Evolutionary conservation across 2,329 filamentous ascomycete genomes (phyloP).

Genomic region (Colletotrichum neosansevieriae): DNA sequence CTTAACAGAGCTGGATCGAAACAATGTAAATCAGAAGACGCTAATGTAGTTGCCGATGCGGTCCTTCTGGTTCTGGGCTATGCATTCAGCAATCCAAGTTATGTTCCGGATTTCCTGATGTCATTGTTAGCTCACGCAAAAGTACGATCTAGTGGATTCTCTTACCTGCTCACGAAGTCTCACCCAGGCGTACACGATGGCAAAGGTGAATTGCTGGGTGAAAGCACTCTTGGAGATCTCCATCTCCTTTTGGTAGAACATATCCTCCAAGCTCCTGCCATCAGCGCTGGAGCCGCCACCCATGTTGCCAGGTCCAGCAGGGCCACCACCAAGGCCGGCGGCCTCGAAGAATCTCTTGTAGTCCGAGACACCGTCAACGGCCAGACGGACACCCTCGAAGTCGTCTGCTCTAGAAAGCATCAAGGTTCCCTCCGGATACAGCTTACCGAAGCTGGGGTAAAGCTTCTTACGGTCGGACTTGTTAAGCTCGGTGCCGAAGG

Average conservation of each 20-base stretch:
- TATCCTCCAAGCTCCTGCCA: slow-evolving; percentile 91
- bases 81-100: slow-evolving; percentile 99
- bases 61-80: slow-evolving; percentile 99
- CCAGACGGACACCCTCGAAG: slow-evolving; percentile 90
- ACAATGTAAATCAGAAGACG: slow-evolving; percentile 75
- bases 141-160: slow-evolving; percentile 38
- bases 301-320: slow-evolving; percentile 85
- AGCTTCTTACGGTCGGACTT: slow-evolving; percentile 96
- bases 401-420: slow-evolving; percentile 97
- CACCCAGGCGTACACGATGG: slow-evolving; percentile 97
- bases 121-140: slow-evolving; percentile 48
- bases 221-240: slow-evolving; percentile 96
- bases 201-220: slow-evolving; percentile 94
- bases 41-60: slow-evolving; percentile 99
- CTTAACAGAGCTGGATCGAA: slow-evolving; percentile 45
- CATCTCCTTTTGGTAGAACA: slow-evolving; percentile 99
- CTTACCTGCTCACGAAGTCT: slow-evolving; percentile 96
- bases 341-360: slow-evolving; percentile 98
- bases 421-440: slow-evolving; percentile 93
- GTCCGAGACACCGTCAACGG: slow-evolving; percentile 91
- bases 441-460: slow-evolving; percentile 89
- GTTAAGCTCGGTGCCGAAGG: slow-evolving; percentile 94
- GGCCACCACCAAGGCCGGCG: slow-evolving; percentile 79
- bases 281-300: slow-evolving; percentile 82
- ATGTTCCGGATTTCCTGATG: slow-evolving; percentile 97